A percentile compares a stretch with the other conserved stretches of the same genome.
phyloP scores from a whole-genome alignment of 495 filamentous ascomycete genomes.

The Penicillium riverlandense region DNA sequence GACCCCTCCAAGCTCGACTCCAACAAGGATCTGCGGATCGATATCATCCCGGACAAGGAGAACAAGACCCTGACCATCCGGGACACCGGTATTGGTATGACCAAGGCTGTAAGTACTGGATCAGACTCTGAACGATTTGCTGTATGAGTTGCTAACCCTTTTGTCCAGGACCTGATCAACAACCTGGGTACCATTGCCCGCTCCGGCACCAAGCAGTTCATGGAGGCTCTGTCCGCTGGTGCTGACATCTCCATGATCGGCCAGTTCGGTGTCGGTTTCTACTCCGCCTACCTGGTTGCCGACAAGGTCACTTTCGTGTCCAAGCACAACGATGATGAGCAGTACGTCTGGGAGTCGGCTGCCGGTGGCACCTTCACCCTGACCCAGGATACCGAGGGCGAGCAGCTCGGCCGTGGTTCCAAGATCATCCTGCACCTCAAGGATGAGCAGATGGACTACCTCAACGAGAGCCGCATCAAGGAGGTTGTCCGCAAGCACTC shows the following conservation, averaged over 20 bases:
- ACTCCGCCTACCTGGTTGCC: conserved; percentile 98
- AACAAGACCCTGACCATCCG: conserved; percentile 94
- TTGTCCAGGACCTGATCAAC: conserved; percentile 87
- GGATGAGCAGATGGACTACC: conserved; percentile 97
- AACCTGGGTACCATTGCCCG: conserved; percentile 99
- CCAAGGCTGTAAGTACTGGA: conserved; percentile 80
- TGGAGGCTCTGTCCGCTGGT: conserved; percentile 97
- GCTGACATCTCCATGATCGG: conserved; percentile 99
- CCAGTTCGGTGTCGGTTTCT: conserved; percentile 99
- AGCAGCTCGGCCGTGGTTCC: conserved; percentile 86
- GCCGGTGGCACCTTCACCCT: conserved; percentile 98
- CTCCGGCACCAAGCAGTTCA: conserved; percentile 99
- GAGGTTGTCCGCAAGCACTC: conserved; percentile 99
- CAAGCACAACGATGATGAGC: conserved; percentile 99
- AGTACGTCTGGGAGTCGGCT: conserved; percentile 98
- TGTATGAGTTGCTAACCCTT: conserved; percentile 1
- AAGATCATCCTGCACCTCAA: conserved; percentile 98
- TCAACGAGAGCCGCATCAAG: conserved; percentile 98
- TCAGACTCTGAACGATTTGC: background rate
- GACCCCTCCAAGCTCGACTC: conserved; percentile 95
- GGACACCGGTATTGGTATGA: conserved; percentile 99
- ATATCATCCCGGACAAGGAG: conserved; percentile 95
- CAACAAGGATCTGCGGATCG: conserved; percentile 94
- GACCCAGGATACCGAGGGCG: conserved; percentile 80
- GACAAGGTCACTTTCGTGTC: conserved; percentile 92